Base-by-base conservation (phyloP, 495 filamentous ascomycete genomes). In the Lophium mytilinum region DNA sequence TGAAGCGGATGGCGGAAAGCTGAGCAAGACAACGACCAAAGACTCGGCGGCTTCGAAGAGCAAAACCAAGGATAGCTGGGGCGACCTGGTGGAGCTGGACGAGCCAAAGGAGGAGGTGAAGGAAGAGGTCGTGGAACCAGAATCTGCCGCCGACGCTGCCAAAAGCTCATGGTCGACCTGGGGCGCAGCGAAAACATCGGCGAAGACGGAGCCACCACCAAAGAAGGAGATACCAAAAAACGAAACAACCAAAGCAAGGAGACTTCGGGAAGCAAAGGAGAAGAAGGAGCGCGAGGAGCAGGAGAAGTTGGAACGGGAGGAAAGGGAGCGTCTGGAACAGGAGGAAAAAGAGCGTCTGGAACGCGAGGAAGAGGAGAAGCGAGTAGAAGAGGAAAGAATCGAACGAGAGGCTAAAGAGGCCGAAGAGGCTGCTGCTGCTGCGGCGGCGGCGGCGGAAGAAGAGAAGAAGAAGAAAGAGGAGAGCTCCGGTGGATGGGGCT, bases 41-140 rank as follows among this genome's bases (percentile, higher is more conserved):
- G 61, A 64, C 11, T 64, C 61, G 30, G 50, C 48, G 5, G 54
- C 55, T n/a, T 64, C 61, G 10, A 64, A 64, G 36, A 40, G 37
- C 1, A 48, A 48, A 12, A n/a, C 48, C 14, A 61, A 58, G 37
- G 62, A 61, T 36, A 55, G 54, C 10, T 52, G 43, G 41, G 63
- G 56, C 24, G 63, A 62, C 39, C 53, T 64, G 24, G 51, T 53
- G 5, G 33, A 11, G 5, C 24, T 60, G 36, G 62, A 61, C n/a
- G 24, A 35, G 15, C 54, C 58, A 11, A 52, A 57, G 19, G 45
- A 53, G 50, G 51, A 54, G 11, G 47, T 21, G 6, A 24, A 48
- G 35, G 62, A 57, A 50, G 58, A 61, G 19, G 34, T 55, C 35
- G 40, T 40, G 35, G 34, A 39, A 18, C 36, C 30, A 36, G 30